Percentiles rank a stretch among this genome's conserved stretches.
Conservation (phyloP, 2,329 filamentous ascomycete species). For the Sclerotinia subarctica region DNA sequence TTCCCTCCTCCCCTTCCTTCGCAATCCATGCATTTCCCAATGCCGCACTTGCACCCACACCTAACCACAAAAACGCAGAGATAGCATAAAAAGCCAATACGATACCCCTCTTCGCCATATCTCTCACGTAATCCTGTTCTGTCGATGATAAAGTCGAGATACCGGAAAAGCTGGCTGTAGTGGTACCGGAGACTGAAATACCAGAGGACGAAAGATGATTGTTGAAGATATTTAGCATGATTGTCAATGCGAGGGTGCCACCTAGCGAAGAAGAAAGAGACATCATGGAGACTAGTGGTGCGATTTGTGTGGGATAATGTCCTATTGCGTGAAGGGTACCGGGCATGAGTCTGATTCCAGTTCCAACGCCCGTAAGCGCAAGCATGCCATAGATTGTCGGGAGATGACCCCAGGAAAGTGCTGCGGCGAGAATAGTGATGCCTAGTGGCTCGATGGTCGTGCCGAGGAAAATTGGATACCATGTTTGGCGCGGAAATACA, state of each 20-base stretch:
- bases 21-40: constrained; percentile 48
- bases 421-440: constrained; percentile 56
- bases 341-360: constrained; percentile 64
- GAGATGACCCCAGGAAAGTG: constrained; percentile 49
- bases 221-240: constrained; percentile 69
- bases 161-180: not conserved
- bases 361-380: constrained; percentile 59
- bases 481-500: constrained; percentile 58
- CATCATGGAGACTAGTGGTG: constrained; percentile 58
- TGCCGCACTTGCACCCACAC: constrained; percentile 44
- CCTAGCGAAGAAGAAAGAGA: constrained; percentile 60
- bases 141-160: not conserved
- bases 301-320: constrained; percentile 56
- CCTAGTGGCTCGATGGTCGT: constrained; percentile 56
- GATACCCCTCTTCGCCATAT: constrained; percentile 53
- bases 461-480: constrained; percentile 55
- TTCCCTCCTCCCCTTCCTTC: constrained; percentile 28
- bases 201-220: constrained; percentile 44
- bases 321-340: constrained; percentile 58
- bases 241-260: constrained; percentile 60
- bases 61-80: constrained; percentile 54
- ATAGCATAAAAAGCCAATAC: constrained; percentile 64
- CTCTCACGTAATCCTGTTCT: constrained; percentile 45
- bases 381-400: constrained; percentile 63
- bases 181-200: constrained; percentile 27